Evolutionary conservation across 2,329 filamentous ascomycete species (phyloP), one percentile per base, ranked within the genome.

Genomic region (Fonsecaea pugnacius): DNA sequence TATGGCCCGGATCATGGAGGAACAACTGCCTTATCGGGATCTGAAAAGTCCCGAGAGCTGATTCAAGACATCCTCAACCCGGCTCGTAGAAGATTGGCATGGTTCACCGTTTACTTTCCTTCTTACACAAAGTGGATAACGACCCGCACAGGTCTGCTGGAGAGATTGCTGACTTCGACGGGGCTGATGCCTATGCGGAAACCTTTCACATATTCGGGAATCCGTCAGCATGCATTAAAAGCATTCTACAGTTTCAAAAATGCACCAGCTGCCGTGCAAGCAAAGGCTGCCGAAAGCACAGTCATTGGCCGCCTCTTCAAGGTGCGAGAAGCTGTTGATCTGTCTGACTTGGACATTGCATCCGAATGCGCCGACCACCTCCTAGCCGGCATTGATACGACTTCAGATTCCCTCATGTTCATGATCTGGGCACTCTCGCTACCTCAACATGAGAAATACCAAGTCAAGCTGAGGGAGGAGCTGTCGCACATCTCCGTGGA

Each of bases 331-430:
- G 74, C 8, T 27, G 69, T 8, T 73, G 70, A 71, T 3, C 66
- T 84, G 3, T 71, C 75, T 8, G 78, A 80, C 38, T 68, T 83
- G 27, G 80, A 83, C 35, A 80, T 83, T 58, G 83, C 83, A 1
- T 83, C 82, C 0, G 83, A 85, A 70, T 79, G 76, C 14, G 82
- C 82, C 1, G 83, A 85, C 62, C 83, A 85, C 64, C 75, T 85
- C 4, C 75, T 83, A 0, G 82, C 82, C 0, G 82, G 82, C 0
- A 83, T 84, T 16, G 81, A 84, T 65, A 84, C 82, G 2, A 84
- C 82, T 2, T 79, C 78, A 46, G 81, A 85, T 60, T 81, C 81
- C 0, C 67, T 83, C 4, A 82, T 83, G 78, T 84, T 83, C 67
- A 72, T 81, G 0, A 74, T 84, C 35, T 84, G 81, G 80, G 74